Evolutionary conservation across 2,329 filamentous ascomycete species (phyloP).

Genomic region (Fusarium sp.): DNA sequence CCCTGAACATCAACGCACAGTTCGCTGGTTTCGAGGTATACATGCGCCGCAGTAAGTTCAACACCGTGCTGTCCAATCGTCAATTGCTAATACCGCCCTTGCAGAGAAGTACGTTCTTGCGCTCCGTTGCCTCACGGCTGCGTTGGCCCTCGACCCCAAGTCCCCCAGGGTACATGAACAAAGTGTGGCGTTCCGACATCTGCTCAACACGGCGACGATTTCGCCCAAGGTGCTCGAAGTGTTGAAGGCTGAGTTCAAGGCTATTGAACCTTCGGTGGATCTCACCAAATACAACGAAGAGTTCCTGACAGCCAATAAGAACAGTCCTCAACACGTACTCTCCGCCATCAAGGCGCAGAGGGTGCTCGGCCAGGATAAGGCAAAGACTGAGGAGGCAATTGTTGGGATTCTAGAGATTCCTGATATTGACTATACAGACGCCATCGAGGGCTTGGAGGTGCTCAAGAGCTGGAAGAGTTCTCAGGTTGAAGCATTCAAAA

Average conservation of each 20-base stretch:
- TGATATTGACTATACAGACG: slow-evolving; percentile 69
- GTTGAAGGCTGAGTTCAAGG: slow-evolving; percentile 77
- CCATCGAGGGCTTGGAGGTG: slow-evolving; percentile 61
- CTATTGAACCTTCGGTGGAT: slow-evolving; percentile 70
- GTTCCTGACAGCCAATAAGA: slow-evolving; percentile 74
- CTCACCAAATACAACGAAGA: slow-evolving; percentile 77
- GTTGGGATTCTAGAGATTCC: slow-evolving; percentile 69
- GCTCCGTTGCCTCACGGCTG: slow-evolving; percentile 85
- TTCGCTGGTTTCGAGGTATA: slow-evolving; percentile 92
- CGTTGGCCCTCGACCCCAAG: slow-evolving; percentile 77
- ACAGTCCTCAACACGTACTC: slow-evolving; percentile 74
- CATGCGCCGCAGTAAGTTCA: slow-evolving; percentile 81
- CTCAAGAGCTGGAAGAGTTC: slow-evolving; percentile 66
- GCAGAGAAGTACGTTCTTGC: slow-evolving; percentile 90
- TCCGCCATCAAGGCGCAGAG: slow-evolving; percentile 74
- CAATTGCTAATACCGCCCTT: slow-evolving; percentile 1
- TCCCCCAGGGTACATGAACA: slow-evolving; percentile 85
- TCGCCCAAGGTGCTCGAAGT: slow-evolving; percentile 77
- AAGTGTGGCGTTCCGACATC: slow-evolving; percentile 77
- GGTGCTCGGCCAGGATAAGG: slow-evolving; percentile 71
- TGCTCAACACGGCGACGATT: slow-evolving; percentile 73
- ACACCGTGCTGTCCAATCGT: not conserved
- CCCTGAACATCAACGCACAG: slow-evolving; percentile 86
- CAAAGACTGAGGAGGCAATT: slow-evolving; percentile 74
- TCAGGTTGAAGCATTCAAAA: slow-evolving; percentile 65